Base-by-base conservation (phyloP, 805 yeast genomes). In the Scheffersomyces lignosus region DNA sequence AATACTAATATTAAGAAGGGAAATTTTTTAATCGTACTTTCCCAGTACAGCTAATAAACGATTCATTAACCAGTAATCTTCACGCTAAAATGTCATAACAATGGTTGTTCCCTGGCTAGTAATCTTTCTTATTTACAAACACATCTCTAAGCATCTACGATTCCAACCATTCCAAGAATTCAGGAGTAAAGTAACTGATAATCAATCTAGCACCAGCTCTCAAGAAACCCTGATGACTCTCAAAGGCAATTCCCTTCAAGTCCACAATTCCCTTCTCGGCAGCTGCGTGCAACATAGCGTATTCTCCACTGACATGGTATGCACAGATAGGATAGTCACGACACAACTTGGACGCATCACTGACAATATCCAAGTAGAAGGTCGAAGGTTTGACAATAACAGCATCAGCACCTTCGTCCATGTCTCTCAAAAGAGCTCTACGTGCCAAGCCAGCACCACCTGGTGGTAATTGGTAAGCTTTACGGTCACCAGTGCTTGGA, bases 201-300 rank as follows among this genome's bases (percentile, higher is more conserved):
- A 93, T 80, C 51, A 93, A 66, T 54, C 89, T 80, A 12, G 98
- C 98, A 41, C 99, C 99, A 1, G 99, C 99, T 62, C 99, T 79
- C 43, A 91, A 73, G 54, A 87, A 83, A 1, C 99, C 97, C 44
- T 87, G 74, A 51, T 93, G 96, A 32, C 93, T 70, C 67, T 93
- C 99, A 52, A 85, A 86, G 0, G 89, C 85, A 78, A 73, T 80
- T 63, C 40, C 80, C 64, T 87, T 83, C 62, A 93, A 75, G 60
- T 91, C 97, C 43, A 83, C 86, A 42, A 90, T 76, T 26, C 95
- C 95, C 72, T 89, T 89, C 54, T 89, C 97, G 20, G 97, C 97
- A 36, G 96, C 98, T 5, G 99, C 99, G 57, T 90, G 96, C 46
- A 93, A 64, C 99, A 93, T 93, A 22, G 98, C 97, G 56, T 78